Percentiles rank a stretch among this genome's conserved stretches.
phyloP scores from a whole-genome alignment of 2,329 filamentous ascomycete genomes.

The Chaetothyriales sp. region DNA sequence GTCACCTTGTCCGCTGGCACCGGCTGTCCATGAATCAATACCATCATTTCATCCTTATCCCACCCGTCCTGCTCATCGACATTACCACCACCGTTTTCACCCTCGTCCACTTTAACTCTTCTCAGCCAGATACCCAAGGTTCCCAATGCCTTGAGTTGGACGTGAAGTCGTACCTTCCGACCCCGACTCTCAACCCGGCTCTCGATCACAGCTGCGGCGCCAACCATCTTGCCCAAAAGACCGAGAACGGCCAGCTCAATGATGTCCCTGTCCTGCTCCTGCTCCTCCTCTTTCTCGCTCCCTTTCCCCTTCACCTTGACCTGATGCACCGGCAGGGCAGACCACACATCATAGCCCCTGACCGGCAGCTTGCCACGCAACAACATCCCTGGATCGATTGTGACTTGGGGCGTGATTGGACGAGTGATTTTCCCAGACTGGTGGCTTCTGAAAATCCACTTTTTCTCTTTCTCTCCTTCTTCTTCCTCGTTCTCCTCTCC shows the following conservation, averaged over 20 bases:
- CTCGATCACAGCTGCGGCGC: constrained; percentile 57
- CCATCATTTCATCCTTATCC: constrained; percentile 46
- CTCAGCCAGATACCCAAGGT: constrained; percentile 59
- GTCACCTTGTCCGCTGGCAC: constrained; percentile 53
- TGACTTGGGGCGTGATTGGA: constrained; percentile 32
- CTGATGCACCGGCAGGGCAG: constrained; percentile 49
- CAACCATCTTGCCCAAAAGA: constrained; percentile 77
- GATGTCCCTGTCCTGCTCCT: constrained; percentile 19
- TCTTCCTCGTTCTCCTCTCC: not conserved
- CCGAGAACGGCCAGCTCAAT: constrained; percentile 52
- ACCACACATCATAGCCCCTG: constrained; percentile 66
- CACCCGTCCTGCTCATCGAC: not conserved
- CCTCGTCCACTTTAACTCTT: constrained; percentile 22
- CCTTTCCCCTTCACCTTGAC: constrained; percentile 13
- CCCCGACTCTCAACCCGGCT: constrained; percentile 29
- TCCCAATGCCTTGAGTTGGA: constrained; percentile 66
- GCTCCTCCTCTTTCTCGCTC: constrained; percentile 26
- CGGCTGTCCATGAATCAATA: constrained; percentile 55
- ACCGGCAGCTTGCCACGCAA: constrained; percentile 48
- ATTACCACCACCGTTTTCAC: constrained; percentile 45
- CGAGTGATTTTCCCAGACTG: constrained; percentile 46
- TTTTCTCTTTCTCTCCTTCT: constrained; percentile 6
- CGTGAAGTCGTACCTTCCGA: constrained; percentile 21
- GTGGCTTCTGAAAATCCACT: constrained; percentile 63
- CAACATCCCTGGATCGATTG: constrained; percentile 28